These are phyloP conservation scores for Acarospora socialis DNA, from an alignment of 2,329 filamentous ascomycete genomes.

Conservation along the genomic window DNA sequence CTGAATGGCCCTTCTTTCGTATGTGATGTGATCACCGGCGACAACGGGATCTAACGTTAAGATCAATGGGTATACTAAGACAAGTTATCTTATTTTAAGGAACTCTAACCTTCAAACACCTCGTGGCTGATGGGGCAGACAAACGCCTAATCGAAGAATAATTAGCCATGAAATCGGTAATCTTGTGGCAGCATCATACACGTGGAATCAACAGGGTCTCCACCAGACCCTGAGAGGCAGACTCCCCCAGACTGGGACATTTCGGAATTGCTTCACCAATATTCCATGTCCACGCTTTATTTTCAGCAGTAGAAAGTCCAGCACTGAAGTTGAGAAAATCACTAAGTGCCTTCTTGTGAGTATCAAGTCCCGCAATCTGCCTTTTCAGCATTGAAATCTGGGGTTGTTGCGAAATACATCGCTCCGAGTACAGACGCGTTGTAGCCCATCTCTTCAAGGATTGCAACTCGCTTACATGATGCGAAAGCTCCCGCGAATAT, in stretches of 20 bases:
- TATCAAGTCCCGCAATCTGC: conserved; percentile 6
- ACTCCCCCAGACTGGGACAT: neutral
- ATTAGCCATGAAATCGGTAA: too few species aligned
- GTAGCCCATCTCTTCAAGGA: too few species aligned
- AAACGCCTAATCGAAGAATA: too few species aligned
- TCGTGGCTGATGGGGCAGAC: conserved; percentile 22
- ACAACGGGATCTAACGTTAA: conserved; percentile 24
- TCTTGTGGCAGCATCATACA: conserved; percentile 15
- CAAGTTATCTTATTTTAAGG: too few species aligned
- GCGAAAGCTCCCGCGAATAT: too few species aligned
- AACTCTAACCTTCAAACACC: conserved; percentile 21
- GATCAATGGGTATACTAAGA: too few species aligned
- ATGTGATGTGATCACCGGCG: conserved; percentile 21
- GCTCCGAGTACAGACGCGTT: conserved; percentile 4
- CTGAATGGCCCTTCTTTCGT: conserved; percentile 22
- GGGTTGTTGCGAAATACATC: conserved; percentile 1
- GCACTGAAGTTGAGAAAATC: conserved; percentile 19
- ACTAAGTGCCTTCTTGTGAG: conserved; percentile 15
- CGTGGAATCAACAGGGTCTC: conserved; percentile 11
- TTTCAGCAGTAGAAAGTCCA: conserved; percentile 5
- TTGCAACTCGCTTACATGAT: too few species aligned
- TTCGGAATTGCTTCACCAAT: conserved; percentile 15
- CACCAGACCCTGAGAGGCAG: conserved; percentile 1
- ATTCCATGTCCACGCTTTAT: conserved; percentile 17
- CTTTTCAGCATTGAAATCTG: conserved; percentile 5